These are phyloP conservation scores for Bryoglossum gracile DNA, from an alignment of 495 filamentous ascomycete species.

Conservation along the genomic window DNA sequence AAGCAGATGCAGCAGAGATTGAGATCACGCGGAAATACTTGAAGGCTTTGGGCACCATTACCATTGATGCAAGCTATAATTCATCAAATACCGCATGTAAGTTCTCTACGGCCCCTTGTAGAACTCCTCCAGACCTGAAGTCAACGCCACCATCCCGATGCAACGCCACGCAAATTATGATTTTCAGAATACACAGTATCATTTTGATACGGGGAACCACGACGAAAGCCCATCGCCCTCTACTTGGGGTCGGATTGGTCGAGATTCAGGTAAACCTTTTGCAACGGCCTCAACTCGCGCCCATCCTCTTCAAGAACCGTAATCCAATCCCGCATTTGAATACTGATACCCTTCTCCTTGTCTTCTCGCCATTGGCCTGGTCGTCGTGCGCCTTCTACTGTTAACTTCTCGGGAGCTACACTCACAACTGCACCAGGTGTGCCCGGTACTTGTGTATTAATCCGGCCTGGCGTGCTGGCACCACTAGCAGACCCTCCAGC, in stretches of 20 bases:
- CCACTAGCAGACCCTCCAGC: slow-evolving; percentile 32
- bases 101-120: too few species aligned
- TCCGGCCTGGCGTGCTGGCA: slow-evolving; percentile 37
- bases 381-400: slow-evolving; percentile 33
- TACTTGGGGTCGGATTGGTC: slow-evolving; percentile 33
- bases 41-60: too few species aligned
- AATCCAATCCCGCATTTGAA: slow-evolving; percentile 67
- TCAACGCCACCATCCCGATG: slow-evolving; percentile 18
- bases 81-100: too few species aligned
- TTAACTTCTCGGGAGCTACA: slow-evolving; percentile 28
- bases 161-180: slow-evolving; percentile 19
- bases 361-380: slow-evolving; percentile 59
- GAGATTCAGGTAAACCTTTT: slow-evolving; percentile 45
- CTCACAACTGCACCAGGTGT: slow-evolving; percentile 20
- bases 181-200: slow-evolving; percentile 13
- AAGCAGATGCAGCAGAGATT: too few species aligned
- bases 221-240: background rate
- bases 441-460: slow-evolving; percentile 24
- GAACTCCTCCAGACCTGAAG: too few species aligned
- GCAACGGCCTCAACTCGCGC: slow-evolving; percentile 44
- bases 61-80: too few species aligned
- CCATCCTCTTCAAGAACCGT: slow-evolving; percentile 55
- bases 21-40: too few species aligned
- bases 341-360: slow-evolving; percentile 48
- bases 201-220: background rate